phyloP scores from a whole-genome alignment of 139 green algal genomes.

The Coelastrella sp. region DNA sequence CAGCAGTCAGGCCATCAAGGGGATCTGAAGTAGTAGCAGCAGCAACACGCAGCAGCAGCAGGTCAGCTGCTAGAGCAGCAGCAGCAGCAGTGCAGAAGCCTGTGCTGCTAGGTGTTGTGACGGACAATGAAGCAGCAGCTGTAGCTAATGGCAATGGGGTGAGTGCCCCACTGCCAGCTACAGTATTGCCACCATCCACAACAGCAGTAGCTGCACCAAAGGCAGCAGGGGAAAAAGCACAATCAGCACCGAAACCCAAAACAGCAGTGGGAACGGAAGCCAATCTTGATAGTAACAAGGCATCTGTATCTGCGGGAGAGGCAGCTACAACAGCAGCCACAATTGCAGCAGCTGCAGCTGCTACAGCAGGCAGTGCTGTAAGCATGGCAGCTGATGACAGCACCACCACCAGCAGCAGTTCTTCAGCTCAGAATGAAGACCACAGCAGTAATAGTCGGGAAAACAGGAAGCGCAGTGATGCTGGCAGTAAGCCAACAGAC shows the following conservation, averaged over 20 bases:
- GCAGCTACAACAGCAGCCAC: background rate
- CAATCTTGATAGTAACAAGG: background rate
- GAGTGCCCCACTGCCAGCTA: background rate
- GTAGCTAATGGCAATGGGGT: background rate
- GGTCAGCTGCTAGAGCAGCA: background rate
- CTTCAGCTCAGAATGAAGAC: background rate
- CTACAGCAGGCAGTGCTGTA: background rate
- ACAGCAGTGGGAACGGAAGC: constrained; percentile 24
- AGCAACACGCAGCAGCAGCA: constrained; percentile 14
- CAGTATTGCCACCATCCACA: constrained; percentile 6
- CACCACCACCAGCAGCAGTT: constrained; percentile 2
- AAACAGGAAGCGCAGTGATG: background rate
- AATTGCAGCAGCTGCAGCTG: background rate
- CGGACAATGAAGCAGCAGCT: background rate
- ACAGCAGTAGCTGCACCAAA: constrained; percentile 22
- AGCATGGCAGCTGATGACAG: background rate
- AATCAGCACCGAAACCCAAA: too few relatives aligned
- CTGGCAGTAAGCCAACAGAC: background rate
- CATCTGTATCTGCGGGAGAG: background rate
- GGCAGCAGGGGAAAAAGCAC: background rate
- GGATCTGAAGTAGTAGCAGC: constrained; percentile 10
- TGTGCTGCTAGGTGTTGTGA: constrained; percentile 1
- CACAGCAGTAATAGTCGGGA: background rate
- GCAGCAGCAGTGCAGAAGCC: constrained; percentile 27
- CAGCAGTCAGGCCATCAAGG: background rate